Evolutionary conservation across 2,329 filamentous ascomycete species (phyloP).

Genomic region (Lizonia empirigonia): DNA sequence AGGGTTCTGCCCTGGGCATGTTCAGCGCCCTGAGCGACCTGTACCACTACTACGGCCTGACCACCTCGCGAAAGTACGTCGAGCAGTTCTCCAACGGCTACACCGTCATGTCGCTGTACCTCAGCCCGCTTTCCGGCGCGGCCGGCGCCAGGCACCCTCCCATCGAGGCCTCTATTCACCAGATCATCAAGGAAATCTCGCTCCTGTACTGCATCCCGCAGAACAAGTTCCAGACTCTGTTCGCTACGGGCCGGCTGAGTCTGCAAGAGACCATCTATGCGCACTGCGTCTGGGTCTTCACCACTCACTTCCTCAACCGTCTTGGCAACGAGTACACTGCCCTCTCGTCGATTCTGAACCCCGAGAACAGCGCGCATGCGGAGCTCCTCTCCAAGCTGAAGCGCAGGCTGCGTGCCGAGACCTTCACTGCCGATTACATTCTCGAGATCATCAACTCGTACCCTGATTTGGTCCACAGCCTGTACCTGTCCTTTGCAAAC

Average conservation of each 20-base stretch:
- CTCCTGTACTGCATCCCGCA: constrained; percentile 97
- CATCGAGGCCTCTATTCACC: constrained; percentile 93
- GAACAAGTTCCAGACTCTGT: constrained; percentile 92
- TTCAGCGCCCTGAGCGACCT: constrained; percentile 95
- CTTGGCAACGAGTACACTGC: constrained; percentile 91
- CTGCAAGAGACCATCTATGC: constrained; percentile 97
- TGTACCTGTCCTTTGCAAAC: constrained; percentile 91
- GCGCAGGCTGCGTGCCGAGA: constrained; percentile 91
- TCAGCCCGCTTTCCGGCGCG: constrained; percentile 67
- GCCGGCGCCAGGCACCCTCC: constrained; percentile 67
- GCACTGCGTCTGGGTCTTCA: constrained; percentile 96
- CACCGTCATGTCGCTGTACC: constrained; percentile 94
- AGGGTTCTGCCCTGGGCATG: constrained; percentile 86
- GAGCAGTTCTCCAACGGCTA: constrained; percentile 98
- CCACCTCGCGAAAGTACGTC: constrained; percentile 94
- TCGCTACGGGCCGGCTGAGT: constrained; percentile 83
- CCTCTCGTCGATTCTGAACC: constrained; percentile 78
- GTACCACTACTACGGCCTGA: constrained; percentile 98
- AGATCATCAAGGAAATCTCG: constrained; percentile 98
- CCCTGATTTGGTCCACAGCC: constrained; percentile 80
- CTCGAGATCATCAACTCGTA: constrained; percentile 94
- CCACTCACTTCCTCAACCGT: constrained; percentile 97
- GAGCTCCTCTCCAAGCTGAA: constrained; percentile 93
- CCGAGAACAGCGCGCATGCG: constrained; percentile 80
- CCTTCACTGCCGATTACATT: constrained; percentile 97